phyloP scores from a whole-genome alignment of 2,329 filamentous ascomycete species.

The Xylaria sp. region DNA sequence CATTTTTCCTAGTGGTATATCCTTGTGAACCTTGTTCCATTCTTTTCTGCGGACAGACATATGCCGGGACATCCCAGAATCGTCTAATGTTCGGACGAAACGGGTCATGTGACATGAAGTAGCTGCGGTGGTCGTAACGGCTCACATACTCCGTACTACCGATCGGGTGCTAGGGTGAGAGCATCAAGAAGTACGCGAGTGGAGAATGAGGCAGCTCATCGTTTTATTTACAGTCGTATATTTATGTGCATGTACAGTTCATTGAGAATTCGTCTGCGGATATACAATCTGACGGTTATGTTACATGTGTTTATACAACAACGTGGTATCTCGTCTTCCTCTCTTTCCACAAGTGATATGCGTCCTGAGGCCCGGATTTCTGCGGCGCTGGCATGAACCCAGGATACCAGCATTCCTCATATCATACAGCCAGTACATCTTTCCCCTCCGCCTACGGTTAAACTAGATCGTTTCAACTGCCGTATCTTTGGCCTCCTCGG shows the following conservation, averaged over 20 bases:
- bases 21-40: background rate
- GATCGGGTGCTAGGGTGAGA: background rate
- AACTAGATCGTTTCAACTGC: conserved; percentile 3
- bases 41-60: background rate
- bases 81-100: background rate
- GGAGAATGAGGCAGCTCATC: background rate
- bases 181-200: background rate
- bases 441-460: background rate
- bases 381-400: conserved; percentile 7
- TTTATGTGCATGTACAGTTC: background rate
- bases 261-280: background rate
- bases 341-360: background rate
- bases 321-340: background rate
- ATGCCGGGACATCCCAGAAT: background rate
- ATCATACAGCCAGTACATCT: background rate
- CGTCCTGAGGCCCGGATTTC: background rate
- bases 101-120: background rate
- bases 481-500: background rate
- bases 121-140: background rate
- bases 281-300: conserved; percentile 3
- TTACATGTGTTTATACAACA: conserved; percentile 23
- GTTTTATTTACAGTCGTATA: background rate
- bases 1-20: no score
- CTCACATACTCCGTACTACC: background rate
- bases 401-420: background rate